Evolutionary conservation across 2,329 filamentous ascomycete species (phyloP), one percentile per base, ranked within the genome.

Genomic region (Pestalotiopsis sp.): DNA sequence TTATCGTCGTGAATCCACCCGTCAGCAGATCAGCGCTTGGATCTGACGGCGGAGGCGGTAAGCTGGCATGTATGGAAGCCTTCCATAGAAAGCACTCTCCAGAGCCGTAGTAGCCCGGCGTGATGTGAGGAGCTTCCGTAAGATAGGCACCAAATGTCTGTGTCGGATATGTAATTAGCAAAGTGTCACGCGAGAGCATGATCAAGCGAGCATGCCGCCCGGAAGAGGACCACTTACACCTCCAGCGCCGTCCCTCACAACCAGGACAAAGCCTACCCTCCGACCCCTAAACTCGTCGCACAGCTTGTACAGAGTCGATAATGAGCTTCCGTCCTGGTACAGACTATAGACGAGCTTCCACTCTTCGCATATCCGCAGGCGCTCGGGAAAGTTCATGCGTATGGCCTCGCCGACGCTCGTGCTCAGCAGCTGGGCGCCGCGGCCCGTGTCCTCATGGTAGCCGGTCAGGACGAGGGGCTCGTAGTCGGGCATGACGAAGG

Each of bases 71-170:
- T 3, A 91, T 81, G 58, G 89, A 89, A 0, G 92, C 91, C 61
- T 92, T 89, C 93, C 93, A 97, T 71, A 97, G 88, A 79, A 97
- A 99, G 80, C 95, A 98, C 80, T 99, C 96, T 74, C 96, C 96
- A 13, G 94, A 98, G 75, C 96, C 96, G 79, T 93, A 99, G 83
- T 97, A 99, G 71, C 94, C 92, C 2, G 93, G 82, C 1, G 89
- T 84, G 0, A 94, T 93, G 73, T 92, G 92, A 11, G 95, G 94
- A 64, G 92, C 86, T 78, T 99, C 95, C 65, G 94, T 97, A 66
- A 98, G 88, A 79, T 98, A 98, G 65, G 94, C 94, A 76, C 96
- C 96, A 78, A 99, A 99, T 56, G 94, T 87, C 87, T 91, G 70
- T n/a, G 11, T 17, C 14, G 14, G 9, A 2, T 3, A 38, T 20